Evolutionary conservation across 192 early-diverging fungal species (phyloP).

Genomic region (Rhizoclosmatium sp.): DNA sequence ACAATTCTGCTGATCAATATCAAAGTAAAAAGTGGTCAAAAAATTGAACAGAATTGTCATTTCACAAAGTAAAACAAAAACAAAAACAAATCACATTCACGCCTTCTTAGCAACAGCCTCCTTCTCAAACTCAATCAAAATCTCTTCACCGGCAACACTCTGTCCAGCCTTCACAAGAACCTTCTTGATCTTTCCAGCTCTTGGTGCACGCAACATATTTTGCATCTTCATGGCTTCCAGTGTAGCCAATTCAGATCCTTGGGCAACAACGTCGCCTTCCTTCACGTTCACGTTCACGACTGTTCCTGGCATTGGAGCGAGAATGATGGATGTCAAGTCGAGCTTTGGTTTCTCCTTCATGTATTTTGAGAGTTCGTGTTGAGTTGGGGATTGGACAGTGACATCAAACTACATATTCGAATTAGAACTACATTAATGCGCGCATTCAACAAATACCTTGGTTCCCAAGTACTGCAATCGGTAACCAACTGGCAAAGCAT

Average conservation of each 20-base stretch:
- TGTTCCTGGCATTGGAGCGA: conserved; percentile 91
- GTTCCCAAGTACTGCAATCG: conserved; percentile 84
- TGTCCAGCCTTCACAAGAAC: conserved; percentile 76
- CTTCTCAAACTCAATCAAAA: conserved; percentile 41
- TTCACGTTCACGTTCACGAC: conserved; percentile 84
- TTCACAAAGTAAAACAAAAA: background rate
- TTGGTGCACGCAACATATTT: conserved; percentile 84
- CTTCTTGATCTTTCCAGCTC: conserved; percentile 79
- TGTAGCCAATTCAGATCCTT: conserved; percentile 84
- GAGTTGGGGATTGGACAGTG: conserved; percentile 63
- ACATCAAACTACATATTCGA: conserved; percentile 66
- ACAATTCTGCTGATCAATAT: no score
- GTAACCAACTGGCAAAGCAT: conserved; percentile 76
- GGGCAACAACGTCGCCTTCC: conserved; percentile 78
- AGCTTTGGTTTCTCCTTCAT: conserved; percentile 81
- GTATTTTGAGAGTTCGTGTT: conserved; percentile 70
- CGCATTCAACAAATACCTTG: conserved; percentile 43
- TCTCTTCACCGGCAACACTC: conserved; percentile 79
- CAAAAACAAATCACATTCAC: background rate
- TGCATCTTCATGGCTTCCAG: conserved; percentile 99
- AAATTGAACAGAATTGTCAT: no score
- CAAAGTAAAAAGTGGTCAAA: no score
- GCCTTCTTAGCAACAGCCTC: conserved; percentile 7
- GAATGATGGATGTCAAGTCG: conserved; percentile 76
- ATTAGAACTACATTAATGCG: background rate